A percentile compares a stretch with the other conserved stretches of the same genome.
Conservation (phyloP, 768 basidiomycete genomes). For the Trametes cingulata region DNA sequence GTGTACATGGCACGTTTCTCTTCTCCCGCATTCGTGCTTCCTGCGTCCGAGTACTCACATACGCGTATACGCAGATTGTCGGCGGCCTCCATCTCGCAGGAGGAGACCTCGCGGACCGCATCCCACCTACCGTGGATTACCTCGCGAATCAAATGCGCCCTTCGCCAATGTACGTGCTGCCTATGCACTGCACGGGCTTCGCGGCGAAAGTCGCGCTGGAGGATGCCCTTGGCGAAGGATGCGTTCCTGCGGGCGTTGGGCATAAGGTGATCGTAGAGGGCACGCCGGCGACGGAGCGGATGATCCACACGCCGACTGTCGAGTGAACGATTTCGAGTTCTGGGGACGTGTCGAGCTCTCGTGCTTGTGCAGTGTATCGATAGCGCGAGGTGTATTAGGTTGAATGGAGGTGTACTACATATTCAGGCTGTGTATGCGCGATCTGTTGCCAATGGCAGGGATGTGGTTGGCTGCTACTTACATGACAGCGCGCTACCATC, state of each 20-base stretch:
- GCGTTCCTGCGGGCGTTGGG: slow-evolving; percentile 79
- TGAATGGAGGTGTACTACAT: neutral
- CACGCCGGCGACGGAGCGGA: slow-evolving; percentile 42
- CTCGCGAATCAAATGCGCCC: slow-evolving; percentile 61
- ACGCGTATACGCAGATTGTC: slow-evolving; percentile 49
- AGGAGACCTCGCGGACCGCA: slow-evolving; percentile 61
- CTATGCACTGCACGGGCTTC: slow-evolving; percentile 87
- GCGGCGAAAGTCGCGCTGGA: slow-evolving; percentile 72
- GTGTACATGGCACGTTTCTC: slow-evolving; percentile 63
- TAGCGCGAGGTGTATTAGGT: neutral
- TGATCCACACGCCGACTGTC: slow-evolving; percentile 26
- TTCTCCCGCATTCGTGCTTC: neutral
- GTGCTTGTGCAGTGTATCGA: neutral
- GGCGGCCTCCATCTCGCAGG: slow-evolving; percentile 85
- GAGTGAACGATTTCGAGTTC: neutral
- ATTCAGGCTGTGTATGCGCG: too few relatives aligned
- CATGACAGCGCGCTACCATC: neutral
- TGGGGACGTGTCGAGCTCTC: too few relatives aligned
- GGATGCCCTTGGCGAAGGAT: slow-evolving; percentile 67
- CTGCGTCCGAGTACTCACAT: neutral
- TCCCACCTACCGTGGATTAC: slow-evolving; percentile 71
- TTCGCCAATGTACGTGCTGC: slow-evolving; percentile 68
- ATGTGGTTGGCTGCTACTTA: too few relatives aligned
- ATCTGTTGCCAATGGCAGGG: too few relatives aligned
- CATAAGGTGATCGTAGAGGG: slow-evolving; percentile 60